Percentiles rank a stretch among this genome's conserved stretches.
phyloP scores from a whole-genome alignment of 192 early-diverging fungal genomes.

The Linnemannia elongata region DNA sequence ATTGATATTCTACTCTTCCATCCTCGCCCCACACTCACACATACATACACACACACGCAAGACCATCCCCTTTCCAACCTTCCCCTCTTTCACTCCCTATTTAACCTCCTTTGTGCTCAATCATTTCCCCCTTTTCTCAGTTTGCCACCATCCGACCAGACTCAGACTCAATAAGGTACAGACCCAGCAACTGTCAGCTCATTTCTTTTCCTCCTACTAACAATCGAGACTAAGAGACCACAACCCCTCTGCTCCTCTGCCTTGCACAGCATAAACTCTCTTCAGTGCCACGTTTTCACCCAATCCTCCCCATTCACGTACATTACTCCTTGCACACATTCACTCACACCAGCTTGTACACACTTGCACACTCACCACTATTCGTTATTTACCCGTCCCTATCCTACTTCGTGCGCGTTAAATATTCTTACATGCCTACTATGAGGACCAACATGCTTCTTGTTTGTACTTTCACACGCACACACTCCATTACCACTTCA shows the following conservation, averaged over 20 bases:
- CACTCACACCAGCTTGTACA: not conserved
- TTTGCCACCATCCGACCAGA: not conserved
- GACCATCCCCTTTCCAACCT: not conserved
- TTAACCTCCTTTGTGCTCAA: constrained; percentile 1
- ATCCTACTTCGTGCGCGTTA: not conserved
- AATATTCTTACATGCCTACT: not conserved
- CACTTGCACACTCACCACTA: not conserved
- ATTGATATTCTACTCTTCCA: constrained; percentile 2
- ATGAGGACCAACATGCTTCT: not conserved
- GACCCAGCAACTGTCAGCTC: not conserved
- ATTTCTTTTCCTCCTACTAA: not conserved
- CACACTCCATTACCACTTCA: not conserved
- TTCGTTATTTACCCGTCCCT: too few species aligned
- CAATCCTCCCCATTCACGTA: not conserved
- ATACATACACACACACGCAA: not conserved
- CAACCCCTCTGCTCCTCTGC: not conserved
- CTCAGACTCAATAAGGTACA: not conserved
- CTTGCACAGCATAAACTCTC: constrained; percentile 1
- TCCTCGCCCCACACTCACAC: not conserved
- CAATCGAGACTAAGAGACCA: not conserved
- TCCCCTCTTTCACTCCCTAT: not conserved
- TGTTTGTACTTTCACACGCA: not conserved
- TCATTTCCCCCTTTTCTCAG: not conserved
- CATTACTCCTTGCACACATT: not conserved
- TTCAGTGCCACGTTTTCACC: constrained; percentile 4